Evolutionary conservation across 495 filamentous ascomycete species (phyloP), one percentile per base, ranked within the genome.

Genomic region (Patellaria atrata): DNA sequence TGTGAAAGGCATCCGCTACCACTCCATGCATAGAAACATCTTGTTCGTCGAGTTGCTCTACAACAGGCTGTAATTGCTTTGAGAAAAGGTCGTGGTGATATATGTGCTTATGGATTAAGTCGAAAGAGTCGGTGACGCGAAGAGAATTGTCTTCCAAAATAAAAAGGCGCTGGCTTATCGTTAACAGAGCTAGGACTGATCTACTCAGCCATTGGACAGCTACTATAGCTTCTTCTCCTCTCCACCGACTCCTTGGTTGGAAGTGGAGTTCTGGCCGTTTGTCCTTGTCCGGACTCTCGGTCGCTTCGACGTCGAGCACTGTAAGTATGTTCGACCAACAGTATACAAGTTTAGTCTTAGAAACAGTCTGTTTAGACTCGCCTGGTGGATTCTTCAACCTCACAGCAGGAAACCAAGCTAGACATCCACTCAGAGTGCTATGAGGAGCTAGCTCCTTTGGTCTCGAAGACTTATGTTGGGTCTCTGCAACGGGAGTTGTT

Each of bases 301-400:
- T 65, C 12, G 82, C 79, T 23, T 82, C 74, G 14, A 94, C 68
- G 37, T 99, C 91, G 16, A 96, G 53, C 13, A 96, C 76, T 1
- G 87, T 94, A 38, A 99, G 61, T 19, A 96, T 72, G 49, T 94
- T 94, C 8, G 86, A 94, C 91, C 89, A 99, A 51, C 83, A 93
- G 56, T 96, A 99, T 1, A 82, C 85, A n/a, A 99, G 65, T 52
- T 94, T 96, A 27, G 78, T 75, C 48, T 73, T 73, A 11, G 80
- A 83, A 22, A 59, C 51, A 1, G 60, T 60, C 27, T 64, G 60
- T 1, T 61, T 63, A 1, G 51, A 56, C 21, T 61, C 56, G 19
- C 52, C 53, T 30, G 79, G 75, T 25, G 72, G 67, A 16, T 73
- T 70, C 56, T 94, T 97, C 24, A 96, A 59, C 47, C 80, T 89